These are phyloP conservation scores for Rhizopogon vinicolor DNA, from an alignment of 768 basidiomycete species.

Conservation along the genomic window DNA sequence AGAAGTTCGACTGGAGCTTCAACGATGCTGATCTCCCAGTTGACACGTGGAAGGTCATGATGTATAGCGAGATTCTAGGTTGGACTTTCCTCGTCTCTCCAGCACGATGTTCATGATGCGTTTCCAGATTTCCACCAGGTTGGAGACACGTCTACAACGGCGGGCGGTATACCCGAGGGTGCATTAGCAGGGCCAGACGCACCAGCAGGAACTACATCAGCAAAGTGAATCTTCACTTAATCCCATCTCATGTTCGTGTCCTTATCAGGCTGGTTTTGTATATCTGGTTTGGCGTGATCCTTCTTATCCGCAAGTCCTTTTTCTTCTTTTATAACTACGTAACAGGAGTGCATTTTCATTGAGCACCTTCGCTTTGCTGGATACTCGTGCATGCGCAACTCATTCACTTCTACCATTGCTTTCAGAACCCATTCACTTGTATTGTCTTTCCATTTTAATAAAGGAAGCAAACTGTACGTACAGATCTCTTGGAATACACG, in stretches of 20 bases:
- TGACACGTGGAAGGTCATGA: conserved; percentile 99
- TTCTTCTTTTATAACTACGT: background rate
- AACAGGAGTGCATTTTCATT: background rate
- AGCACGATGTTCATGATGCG: background rate
- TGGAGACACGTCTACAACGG: conserved; percentile 42
- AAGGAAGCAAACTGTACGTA: conserved; percentile 2
- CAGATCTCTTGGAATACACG: conserved; percentile 10
- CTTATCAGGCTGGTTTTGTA: background rate
- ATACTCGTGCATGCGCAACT: background rate
- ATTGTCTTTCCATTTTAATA: background rate
- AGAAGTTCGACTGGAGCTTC: conserved; percentile 99
- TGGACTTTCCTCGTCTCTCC: conserved; percentile 21
- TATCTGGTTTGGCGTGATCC: background rate
- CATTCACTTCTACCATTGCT: background rate
- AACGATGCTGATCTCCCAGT: conserved; percentile 98
- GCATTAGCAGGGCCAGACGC: conserved; percentile 64
- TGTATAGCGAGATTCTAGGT: conserved; percentile 99
- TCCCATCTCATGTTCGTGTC: background rate
- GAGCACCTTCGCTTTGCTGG: background rate
- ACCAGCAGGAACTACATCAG: conserved; percentile 8
- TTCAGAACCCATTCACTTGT: background rate
- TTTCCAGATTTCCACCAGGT: conserved; percentile 77
- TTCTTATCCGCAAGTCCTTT: background rate
- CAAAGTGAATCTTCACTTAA: conserved; percentile 3
- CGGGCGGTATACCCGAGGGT: conserved; percentile 45